Conservation (phyloP, 1,284 basidiomycete species). For the Puccinia novopanici region DNA sequence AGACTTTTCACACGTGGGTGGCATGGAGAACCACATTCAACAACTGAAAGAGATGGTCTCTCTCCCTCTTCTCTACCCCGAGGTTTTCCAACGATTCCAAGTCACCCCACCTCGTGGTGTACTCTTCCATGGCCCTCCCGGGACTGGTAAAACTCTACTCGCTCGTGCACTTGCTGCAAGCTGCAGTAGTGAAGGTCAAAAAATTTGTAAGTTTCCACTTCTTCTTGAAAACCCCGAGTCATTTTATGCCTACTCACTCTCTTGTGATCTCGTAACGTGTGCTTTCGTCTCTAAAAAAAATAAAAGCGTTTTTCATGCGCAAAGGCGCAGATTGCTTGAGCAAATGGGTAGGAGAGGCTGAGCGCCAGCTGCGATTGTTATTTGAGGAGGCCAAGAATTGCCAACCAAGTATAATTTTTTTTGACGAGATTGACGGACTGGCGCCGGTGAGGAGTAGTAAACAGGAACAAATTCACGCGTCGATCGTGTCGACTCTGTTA, state of each 20-base stretch:
- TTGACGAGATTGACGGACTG: slow-evolving; percentile 97
- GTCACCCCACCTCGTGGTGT: slow-evolving; percentile 96
- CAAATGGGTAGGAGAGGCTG: slow-evolving; percentile 99
- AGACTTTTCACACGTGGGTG: slow-evolving; percentile 96
- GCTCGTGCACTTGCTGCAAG: slow-evolving; percentile 93
- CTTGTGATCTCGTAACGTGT: no score
- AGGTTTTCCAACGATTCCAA: slow-evolving; percentile 92
- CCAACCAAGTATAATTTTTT: slow-evolving; percentile 95
- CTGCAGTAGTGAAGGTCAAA: slow-evolving; percentile 82
- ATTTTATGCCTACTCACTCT: no score
- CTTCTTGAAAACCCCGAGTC: not conserved
- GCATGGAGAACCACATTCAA: slow-evolving; percentile 92
- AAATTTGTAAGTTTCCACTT: slow-evolving; percentile 71
- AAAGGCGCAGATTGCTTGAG: slow-evolving; percentile 97
- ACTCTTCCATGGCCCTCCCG: slow-evolving; percentile 93
- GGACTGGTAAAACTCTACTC: slow-evolving; percentile 88
- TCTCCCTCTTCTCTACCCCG: slow-evolving; percentile 90
- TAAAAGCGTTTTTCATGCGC: slow-evolving; percentile 98
- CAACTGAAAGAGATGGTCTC: slow-evolving; percentile 98
- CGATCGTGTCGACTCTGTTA: slow-evolving; percentile 91
- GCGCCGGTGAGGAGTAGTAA: slow-evolving; percentile 96
- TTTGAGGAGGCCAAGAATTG: slow-evolving; percentile 93
- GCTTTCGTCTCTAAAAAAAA: slow-evolving; percentile 18
- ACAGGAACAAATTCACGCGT: slow-evolving; percentile 98
- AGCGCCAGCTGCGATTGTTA: slow-evolving; percentile 87